phyloP scores from a whole-genome alignment of 108 stramenopile genomes.

The Nitzschia palea region DNA sequence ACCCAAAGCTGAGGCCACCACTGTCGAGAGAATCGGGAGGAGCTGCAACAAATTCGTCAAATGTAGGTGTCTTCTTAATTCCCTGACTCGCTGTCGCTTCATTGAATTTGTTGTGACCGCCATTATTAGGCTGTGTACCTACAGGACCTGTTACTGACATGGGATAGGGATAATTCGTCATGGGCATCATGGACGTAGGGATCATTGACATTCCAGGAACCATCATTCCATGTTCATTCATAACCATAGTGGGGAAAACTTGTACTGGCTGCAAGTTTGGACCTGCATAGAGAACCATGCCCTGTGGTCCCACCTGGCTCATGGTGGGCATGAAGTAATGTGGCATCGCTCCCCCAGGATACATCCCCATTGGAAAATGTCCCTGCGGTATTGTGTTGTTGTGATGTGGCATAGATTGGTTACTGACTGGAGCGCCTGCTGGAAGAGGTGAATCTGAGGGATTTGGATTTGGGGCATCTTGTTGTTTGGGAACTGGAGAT shows the following conservation, averaged over 20 bases:
- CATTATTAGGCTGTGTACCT: slow-evolving; percentile 1
- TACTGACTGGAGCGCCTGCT: no score
- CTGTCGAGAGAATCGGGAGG: slow-evolving; percentile 37
- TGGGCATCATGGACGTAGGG: background rate
- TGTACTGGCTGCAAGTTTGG: slow-evolving; percentile 19
- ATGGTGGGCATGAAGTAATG: no score
- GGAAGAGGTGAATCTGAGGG: no score
- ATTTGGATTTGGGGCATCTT: background rate
- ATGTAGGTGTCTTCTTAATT: slow-evolving; percentile 1
- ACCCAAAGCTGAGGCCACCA: slow-evolving; percentile 40
- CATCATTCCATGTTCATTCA: slow-evolving; percentile 34
- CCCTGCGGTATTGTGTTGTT: no score
- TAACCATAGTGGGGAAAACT: slow-evolving; percentile 23
- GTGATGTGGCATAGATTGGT: no score
- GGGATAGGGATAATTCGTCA: background rate
- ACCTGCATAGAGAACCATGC: slow-evolving; percentile 3
- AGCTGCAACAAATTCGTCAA: slow-evolving; percentile 31
- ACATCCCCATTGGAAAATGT: no score
- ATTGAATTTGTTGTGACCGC: slow-evolving; percentile 16
- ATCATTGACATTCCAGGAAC: slow-evolving; percentile 9
- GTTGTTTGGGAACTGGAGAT: slow-evolving; percentile 4
- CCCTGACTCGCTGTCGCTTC: background rate
- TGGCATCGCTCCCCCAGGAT: no score
- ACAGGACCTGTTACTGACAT: background rate
- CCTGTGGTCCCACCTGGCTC: background rate